phyloP scores from a whole-genome alignment of 768 basidiomycete species.

The Mrakia frigida region DNA sequence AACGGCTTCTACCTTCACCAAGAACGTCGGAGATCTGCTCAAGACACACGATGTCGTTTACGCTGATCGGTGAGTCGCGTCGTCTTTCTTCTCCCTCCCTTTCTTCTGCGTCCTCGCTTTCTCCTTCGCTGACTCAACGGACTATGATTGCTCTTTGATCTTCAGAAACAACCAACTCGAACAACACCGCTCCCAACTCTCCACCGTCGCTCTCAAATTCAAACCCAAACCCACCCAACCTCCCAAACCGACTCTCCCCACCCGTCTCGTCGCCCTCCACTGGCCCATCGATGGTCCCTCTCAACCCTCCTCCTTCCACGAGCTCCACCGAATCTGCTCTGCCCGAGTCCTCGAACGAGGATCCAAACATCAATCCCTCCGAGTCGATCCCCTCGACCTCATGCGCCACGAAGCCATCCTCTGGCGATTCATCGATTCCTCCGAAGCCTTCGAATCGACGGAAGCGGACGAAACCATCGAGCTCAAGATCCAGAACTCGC shows the following conservation, averaged over 20 bases:
- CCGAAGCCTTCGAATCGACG: constrained; percentile 48
- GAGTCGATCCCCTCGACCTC: constrained; percentile 50
- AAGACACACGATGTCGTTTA: constrained; percentile 67
- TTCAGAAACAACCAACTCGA: constrained; percentile 78
- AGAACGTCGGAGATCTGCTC: constrained; percentile 62
- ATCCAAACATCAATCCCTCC: constrained; percentile 74
- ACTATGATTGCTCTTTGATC: not conserved
- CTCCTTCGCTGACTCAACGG: not conserved
- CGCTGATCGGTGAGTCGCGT: constrained; percentile 64
- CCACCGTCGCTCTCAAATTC: constrained; percentile 40
- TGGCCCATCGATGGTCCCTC: constrained; percentile 55
- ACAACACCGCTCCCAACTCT: constrained; percentile 68
- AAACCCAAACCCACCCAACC: constrained; percentile 32
- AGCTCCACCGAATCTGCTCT: constrained; percentile 67
- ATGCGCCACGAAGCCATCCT: constrained; percentile 71
- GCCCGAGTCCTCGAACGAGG: constrained; percentile 72
- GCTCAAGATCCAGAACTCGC: constrained; percentile 38
- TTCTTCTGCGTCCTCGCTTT: not conserved
- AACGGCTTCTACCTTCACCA: constrained; percentile 60
- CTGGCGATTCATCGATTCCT: constrained; percentile 65
- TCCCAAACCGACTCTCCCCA: constrained; percentile 48
- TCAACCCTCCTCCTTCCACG: constrained; percentile 52
- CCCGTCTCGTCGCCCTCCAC: constrained; percentile 72
- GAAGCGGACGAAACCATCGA: constrained; percentile 58
- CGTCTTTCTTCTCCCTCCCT: not conserved